These are phyloP conservation scores for Dactylellina haptotyla DNA, from an alignment of 2,329 filamentous ascomycete genomes.

Conservation along the genomic window DNA sequence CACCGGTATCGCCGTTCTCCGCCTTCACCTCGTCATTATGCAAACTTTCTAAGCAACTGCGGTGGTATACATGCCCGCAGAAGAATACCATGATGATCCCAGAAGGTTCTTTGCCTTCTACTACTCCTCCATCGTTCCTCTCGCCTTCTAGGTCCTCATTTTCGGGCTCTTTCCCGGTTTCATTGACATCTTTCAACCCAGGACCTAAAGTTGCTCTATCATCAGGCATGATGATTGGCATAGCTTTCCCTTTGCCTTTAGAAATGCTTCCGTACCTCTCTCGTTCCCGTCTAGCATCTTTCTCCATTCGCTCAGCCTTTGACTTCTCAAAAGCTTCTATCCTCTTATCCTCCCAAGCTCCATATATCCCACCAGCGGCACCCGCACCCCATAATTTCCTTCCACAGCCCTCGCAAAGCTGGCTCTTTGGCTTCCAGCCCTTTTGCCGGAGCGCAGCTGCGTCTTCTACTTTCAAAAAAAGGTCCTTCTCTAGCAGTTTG, in stretches of 20 bases:
- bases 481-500: slow-evolving; percentile 83
- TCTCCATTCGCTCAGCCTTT: slow-evolving; percentile 29
- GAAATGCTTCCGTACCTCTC: slow-evolving; percentile 62
- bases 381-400: slow-evolving; percentile 88
- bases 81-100: slow-evolving; percentile 57
- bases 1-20: slow-evolving; percentile 15
- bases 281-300: slow-evolving; percentile 62
- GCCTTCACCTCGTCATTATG: slow-evolving; percentile 23
- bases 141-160: not conserved
- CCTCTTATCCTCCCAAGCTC: slow-evolving; percentile 77
- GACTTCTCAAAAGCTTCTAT: slow-evolving; percentile 56
- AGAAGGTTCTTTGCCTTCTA: slow-evolving; percentile 17
- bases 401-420: slow-evolving; percentile 87
- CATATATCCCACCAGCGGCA: slow-evolving; percentile 78
- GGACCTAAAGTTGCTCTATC: not conserved
- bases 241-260: slow-evolving; percentile 62
- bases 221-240: slow-evolving; percentile 4
- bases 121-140: not conserved
- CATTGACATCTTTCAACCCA: slow-evolving; percentile 1
- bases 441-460: slow-evolving; percentile 78
- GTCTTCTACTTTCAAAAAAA: slow-evolving; percentile 83
- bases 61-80: slow-evolving; percentile 58
- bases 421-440: slow-evolving; percentile 88
- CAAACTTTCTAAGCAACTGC: slow-evolving; percentile 56
- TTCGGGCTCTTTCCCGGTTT: slow-evolving; percentile 22